A percentile compares a stretch with the other conserved stretches of the same genome.
phyloP scores from a whole-genome alignment of 371 early-diverging fungal species.

The Capillidium heterosporum region DNA sequence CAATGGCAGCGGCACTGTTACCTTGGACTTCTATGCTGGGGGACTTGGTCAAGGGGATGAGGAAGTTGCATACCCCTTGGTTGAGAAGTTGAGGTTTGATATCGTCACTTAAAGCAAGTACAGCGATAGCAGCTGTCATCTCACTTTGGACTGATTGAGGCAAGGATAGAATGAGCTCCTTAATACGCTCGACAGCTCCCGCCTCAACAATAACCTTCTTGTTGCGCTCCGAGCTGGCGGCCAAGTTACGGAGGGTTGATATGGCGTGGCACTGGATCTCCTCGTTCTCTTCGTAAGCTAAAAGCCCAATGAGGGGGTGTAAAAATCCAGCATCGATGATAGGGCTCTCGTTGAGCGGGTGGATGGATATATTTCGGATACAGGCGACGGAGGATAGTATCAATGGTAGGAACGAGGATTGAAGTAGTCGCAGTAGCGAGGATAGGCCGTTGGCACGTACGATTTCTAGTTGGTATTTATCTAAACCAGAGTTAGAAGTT shows the following conservation, averaged over 20 bases:
- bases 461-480: slow-evolving; percentile 71
- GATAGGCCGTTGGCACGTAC: slow-evolving; percentile 60
- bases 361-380: slow-evolving; percentile 82
- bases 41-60: slow-evolving; percentile 49
- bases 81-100: slow-evolving; percentile 48
- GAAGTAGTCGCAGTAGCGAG: slow-evolving; percentile 49
- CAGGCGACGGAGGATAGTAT: slow-evolving; percentile 83
- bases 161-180: slow-evolving; percentile 32
- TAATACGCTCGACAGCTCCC: slow-evolving; percentile 61
- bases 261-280: slow-evolving; percentile 79
- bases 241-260: slow-evolving; percentile 68
- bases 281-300: slow-evolving; percentile 53
- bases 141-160: slow-evolving; percentile 53
- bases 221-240: slow-evolving; percentile 63
- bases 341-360: slow-evolving; percentile 66
- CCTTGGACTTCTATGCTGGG: slow-evolving; percentile 56
- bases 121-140: slow-evolving; percentile 77
- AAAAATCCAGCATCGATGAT: slow-evolving; percentile 70
- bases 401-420: slow-evolving; percentile 56
- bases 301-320: slow-evolving; percentile 44
- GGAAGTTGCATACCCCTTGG: slow-evolving; percentile 37
- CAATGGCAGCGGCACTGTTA: slow-evolving; percentile 70
- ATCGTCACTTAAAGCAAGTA: slow-evolving; percentile 59
- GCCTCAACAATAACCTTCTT: slow-evolving; percentile 59
- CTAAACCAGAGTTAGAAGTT: slow-evolving; percentile 12